A percentile compares a stretch with the other conserved stretches of the same genome.
Evolutionary conservation across 2,329 filamentous ascomycete species (phyloP).

Genomic region (Hypocreales sp.): DNA sequence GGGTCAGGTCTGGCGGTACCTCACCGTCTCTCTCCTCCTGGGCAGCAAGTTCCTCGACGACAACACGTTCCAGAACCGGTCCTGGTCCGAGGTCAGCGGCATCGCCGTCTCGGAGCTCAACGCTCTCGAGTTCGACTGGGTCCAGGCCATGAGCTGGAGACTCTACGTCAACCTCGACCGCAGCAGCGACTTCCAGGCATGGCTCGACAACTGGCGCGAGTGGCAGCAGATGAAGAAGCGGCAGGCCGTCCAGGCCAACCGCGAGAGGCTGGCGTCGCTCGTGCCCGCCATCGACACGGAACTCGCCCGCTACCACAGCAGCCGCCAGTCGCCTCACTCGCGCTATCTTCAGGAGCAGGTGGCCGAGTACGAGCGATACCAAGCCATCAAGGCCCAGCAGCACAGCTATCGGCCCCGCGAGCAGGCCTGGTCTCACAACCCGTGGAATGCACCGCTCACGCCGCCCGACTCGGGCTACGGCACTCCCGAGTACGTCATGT

Average conservation of each 20-base stretch:
- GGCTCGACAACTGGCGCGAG: slow-evolving; percentile 44
- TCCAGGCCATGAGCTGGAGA: slow-evolving; percentile 66
- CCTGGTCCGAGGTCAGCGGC: slow-evolving; percentile 89
- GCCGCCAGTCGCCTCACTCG: slow-evolving; percentile 21
- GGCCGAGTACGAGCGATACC: slow-evolving; percentile 34
- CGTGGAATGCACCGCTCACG: slow-evolving; percentile 34
- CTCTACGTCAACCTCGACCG: slow-evolving; percentile 75
- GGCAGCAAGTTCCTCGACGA: slow-evolving; percentile 94
- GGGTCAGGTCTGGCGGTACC: slow-evolving; percentile 71
- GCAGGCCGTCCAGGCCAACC: slow-evolving; percentile 28
- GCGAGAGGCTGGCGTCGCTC: slow-evolving; percentile 33
- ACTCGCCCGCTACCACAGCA: slow-evolving; percentile 22
- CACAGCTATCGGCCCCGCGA: slow-evolving; percentile 28
- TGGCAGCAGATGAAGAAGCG: slow-evolving; percentile 41
- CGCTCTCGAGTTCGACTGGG: slow-evolving; percentile 74
- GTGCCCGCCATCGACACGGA: slow-evolving; percentile 31
- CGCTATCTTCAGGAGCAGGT: slow-evolving; percentile 39
- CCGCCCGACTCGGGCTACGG: slow-evolving; percentile 47
- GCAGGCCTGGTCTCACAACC: slow-evolving; percentile 26
- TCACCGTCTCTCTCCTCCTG: slow-evolving; percentile 71
- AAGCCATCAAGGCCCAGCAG: slow-evolving; percentile 27
- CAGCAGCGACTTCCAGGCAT: slow-evolving; percentile 53
- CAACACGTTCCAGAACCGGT: slow-evolving; percentile 95
- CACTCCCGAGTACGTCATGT: slow-evolving; percentile 42
- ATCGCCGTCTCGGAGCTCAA: slow-evolving; percentile 77